Evolutionary conservation across 2,329 filamentous ascomycete genomes (phyloP).

Genomic region (Xylariales sp.): DNA sequence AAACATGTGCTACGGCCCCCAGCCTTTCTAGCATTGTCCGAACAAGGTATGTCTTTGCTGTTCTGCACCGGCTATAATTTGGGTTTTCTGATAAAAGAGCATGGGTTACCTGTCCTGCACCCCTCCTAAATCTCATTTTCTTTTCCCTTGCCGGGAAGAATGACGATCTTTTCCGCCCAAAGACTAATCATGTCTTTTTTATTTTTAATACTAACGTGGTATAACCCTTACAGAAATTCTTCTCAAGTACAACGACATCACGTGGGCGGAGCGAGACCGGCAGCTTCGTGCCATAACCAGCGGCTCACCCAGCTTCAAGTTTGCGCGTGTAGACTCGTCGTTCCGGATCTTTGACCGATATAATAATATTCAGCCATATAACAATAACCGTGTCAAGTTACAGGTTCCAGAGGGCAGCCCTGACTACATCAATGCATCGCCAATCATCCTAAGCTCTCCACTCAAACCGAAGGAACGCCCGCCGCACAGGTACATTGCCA

Average conservation of each 20-base stretch:
- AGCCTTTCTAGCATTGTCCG: conserved; percentile 46
- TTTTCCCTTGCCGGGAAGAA: no score
- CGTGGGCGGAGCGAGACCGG: conserved; percentile 48
- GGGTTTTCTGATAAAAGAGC: not conserved
- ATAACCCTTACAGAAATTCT: conserved; percentile 46
- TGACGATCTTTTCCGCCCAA: no score
- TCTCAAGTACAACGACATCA: conserved; percentile 47
- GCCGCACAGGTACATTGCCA: conserved; percentile 74
- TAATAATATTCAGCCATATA: conserved; percentile 84
- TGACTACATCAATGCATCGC: conserved; percentile 81
- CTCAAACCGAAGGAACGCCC: conserved; percentile 29
- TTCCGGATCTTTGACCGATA: conserved; percentile 73
- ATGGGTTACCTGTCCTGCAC: no score
- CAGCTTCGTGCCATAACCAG: conserved; percentile 34
- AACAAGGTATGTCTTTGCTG: conserved; percentile 16
- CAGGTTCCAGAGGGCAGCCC: conserved; percentile 68
- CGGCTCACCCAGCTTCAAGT: conserved; percentile 29
- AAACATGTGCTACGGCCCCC: no score
- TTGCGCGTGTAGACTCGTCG: conserved; percentile 48
- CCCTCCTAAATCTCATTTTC: no score
- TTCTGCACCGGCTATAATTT: not conserved
- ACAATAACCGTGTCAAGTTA: conserved; percentile 78
- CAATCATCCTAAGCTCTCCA: conserved; percentile 52
- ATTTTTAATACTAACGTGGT: no score
- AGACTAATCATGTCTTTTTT: no score